Percentiles rank a stretch among this genome's conserved stretches.
Conservation (phyloP, 768 basidiomycete genomes). For the Phanerochaete sordida region DNA sequence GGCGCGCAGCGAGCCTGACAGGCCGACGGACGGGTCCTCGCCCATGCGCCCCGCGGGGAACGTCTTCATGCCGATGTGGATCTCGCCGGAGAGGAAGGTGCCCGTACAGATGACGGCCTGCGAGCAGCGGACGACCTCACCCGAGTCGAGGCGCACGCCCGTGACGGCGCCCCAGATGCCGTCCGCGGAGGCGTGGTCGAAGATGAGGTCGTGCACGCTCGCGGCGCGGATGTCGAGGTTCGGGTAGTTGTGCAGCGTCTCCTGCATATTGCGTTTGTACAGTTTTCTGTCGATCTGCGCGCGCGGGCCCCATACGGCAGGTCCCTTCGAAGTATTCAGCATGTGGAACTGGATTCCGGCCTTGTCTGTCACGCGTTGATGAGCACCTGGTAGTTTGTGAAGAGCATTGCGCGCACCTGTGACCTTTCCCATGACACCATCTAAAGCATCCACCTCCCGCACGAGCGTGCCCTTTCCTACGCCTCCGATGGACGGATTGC, state of each 20-base stretch:
- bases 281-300: constrained; percentile 86
- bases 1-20: constrained; percentile 68
- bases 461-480: constrained; percentile 91
- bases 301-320: constrained; percentile 88
- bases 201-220: constrained; percentile 76
- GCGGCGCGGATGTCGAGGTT: constrained; percentile 68
- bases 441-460: constrained; percentile 88
- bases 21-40: constrained; percentile 66
- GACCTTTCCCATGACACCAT: constrained; percentile 81
- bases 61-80: constrained; percentile 79
- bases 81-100: constrained; percentile 88
- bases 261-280: constrained; percentile 83
- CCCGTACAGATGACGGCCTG: constrained; percentile 89
- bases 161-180: constrained; percentile 48
- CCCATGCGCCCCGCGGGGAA: constrained; percentile 77
- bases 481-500: constrained; percentile 90
- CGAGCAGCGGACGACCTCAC: constrained; percentile 71
- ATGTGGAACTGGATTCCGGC: constrained; percentile 89
- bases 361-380: constrained; percentile 49
- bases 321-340: constrained; percentile 80
- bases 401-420: constrained; percentile 48
- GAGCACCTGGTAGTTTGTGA: not conserved
- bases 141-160: constrained; percentile 73
- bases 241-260: constrained; percentile 57
- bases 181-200: constrained; percentile 40